phyloP scores from a whole-genome alignment of 768 basidiomycete species.

The Mycena vitilis region DNA sequence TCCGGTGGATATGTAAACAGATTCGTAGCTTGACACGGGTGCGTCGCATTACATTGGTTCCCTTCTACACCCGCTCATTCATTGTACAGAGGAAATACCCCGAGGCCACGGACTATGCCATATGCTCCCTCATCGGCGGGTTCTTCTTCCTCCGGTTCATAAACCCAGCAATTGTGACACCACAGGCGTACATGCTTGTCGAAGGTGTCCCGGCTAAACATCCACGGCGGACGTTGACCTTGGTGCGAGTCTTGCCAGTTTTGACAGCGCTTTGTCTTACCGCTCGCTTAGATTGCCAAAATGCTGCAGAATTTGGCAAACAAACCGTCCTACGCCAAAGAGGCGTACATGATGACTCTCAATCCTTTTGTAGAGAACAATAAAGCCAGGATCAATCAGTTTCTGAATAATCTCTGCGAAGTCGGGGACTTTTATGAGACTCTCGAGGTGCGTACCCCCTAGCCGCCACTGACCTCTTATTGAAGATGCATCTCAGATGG shows the following conservation, averaged over 20 bases:
- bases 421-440: slow-evolving; percentile 99
- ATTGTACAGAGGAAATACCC: slow-evolving; percentile 93
- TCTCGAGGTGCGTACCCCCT: slow-evolving; percentile 75
- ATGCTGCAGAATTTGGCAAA: slow-evolving; percentile 99
- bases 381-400: slow-evolving; percentile 97
- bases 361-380: slow-evolving; percentile 99
- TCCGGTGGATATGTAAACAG: slow-evolving; percentile 99
- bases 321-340: slow-evolving; percentile 97
- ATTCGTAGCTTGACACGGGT: slow-evolving; percentile 96
- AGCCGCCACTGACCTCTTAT: background rate
- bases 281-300: slow-evolving; percentile 85
- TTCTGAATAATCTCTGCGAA: slow-evolving; percentile 96
- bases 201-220: slow-evolving; percentile 98
- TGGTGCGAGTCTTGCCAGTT: slow-evolving; percentile 62
- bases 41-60: slow-evolving; percentile 41
- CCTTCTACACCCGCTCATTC: slow-evolving; percentile 17
- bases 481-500: slow-evolving; percentile 73
- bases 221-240: slow-evolving; percentile 93
- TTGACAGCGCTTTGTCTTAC: slow-evolving; percentile 14
- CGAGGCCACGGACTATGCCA: slow-evolving; percentile 97
- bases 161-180: slow-evolving; percentile 98
- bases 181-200: slow-evolving; percentile 99
- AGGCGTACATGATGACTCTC: slow-evolving; percentile 97
- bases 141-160: slow-evolving; percentile 99
- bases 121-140: slow-evolving; percentile 98